Evolutionary conservation across 2,329 filamentous ascomycete species (phyloP).

Genomic region (Colletotrichum nymphaeae): DNA sequence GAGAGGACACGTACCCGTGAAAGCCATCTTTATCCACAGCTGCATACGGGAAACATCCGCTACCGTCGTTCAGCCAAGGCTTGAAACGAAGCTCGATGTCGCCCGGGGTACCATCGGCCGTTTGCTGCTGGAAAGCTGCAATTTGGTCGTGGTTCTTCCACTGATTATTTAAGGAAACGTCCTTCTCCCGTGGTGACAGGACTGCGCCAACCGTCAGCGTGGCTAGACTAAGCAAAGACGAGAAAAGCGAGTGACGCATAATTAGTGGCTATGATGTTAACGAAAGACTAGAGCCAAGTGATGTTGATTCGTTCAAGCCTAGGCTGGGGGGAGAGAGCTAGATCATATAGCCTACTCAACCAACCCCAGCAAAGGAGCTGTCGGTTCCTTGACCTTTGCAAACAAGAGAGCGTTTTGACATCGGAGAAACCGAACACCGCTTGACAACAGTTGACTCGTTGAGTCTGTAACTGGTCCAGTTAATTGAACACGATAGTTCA

Average conservation of each 20-base stretch:
- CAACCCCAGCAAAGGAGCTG: not conserved
- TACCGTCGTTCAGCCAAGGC: not conserved
- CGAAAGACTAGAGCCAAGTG: not conserved
- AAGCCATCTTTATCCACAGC: constrained; percentile 11
- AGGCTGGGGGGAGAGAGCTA: not conserved
- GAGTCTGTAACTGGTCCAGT: not conserved
- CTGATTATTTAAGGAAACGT: not conserved
- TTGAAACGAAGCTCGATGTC: constrained; percentile 7
- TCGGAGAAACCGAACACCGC: not conserved
- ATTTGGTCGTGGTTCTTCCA: not conserved
- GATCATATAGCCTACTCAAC: not conserved
- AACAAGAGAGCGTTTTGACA: not conserved
- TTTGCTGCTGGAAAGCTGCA: not conserved
- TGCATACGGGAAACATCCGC: constrained; percentile 3
- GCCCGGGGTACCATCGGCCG: not conserved
- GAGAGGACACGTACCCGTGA: not conserved
- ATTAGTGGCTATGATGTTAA: not conserved
- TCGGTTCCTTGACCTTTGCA: not conserved
- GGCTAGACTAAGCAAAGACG: not conserved
- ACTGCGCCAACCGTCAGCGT: not conserved
- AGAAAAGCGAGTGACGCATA: not conserved
- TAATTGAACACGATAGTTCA: not conserved
- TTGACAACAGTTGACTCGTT: not conserved
- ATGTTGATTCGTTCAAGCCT: too few relatives aligned
- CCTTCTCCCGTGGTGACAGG: not conserved